A percentile compares a stretch with the other conserved stretches of the same genome.
phyloP scores from a whole-genome alignment of 2,329 filamentous ascomycete species.

The Clonostachys rosea region DNA sequence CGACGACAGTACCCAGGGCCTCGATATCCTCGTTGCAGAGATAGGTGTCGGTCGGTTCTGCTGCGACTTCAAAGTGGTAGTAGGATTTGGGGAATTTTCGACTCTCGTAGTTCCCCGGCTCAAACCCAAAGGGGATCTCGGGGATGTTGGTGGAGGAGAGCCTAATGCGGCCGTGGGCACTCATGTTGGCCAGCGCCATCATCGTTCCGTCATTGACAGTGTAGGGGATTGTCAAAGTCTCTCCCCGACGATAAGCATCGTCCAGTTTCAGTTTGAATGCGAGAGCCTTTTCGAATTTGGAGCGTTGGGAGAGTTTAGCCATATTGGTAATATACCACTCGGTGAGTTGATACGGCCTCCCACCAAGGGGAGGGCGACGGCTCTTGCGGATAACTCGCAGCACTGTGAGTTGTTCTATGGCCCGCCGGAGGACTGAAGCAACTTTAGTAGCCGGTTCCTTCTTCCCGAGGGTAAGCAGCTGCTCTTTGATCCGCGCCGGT shows the following conservation, averaged over 20 bases:
- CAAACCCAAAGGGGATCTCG: conserved; percentile 64
- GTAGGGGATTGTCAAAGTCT: conserved; percentile 44
- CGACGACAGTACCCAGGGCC: conserved; percentile 26
- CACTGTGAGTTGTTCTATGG: conserved; percentile 40
- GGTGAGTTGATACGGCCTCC: conserved; percentile 59
- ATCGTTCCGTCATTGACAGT: conserved; percentile 59
- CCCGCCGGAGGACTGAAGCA: conserved; percentile 34
- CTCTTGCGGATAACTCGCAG: conserved; percentile 54
- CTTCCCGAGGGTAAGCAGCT: conserved; percentile 43
- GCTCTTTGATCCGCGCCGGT: conserved; percentile 40
- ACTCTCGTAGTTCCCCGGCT: conserved; percentile 67
- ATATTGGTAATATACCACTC: conserved; percentile 53
- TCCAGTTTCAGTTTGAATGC: conserved; percentile 59
- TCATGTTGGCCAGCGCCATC: conserved; percentile 63
- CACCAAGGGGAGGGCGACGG: conserved; percentile 52
- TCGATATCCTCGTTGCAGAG: conserved; percentile 46
- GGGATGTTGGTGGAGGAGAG: conserved; percentile 52
- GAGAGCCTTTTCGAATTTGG: conserved; percentile 54
- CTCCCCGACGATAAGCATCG: conserved; percentile 36
- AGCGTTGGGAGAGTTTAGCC: conserved; percentile 46
- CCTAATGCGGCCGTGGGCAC: conserved; percentile 51
- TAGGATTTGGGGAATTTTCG: conserved; percentile 62
- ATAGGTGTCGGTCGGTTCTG: conserved; percentile 61
- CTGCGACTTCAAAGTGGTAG: conserved; percentile 59
- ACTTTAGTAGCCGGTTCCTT: conserved; percentile 32